Base-by-base conservation (phyloP, 495 filamentous ascomycete species). In the Cryomyces minteri region DNA sequence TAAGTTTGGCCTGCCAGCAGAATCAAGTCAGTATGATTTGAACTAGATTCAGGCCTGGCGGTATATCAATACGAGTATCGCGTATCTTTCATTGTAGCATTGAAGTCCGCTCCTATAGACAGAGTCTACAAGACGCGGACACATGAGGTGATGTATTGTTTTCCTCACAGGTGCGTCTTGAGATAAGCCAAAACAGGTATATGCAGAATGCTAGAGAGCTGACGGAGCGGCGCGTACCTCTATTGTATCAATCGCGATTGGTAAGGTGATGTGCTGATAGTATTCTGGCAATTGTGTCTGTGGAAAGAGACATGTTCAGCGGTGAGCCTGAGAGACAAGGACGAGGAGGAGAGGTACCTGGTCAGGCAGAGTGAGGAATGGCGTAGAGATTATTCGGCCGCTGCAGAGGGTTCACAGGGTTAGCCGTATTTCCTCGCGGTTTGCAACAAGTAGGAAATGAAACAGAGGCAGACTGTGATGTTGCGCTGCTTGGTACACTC, bases 181-280 rank as follows among this genome's bases (percentile, higher is more conserved):
- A 25, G 18, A 25, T 2, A 25, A 25, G 18, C 18, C 18, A 2
- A 25, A 25, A 25, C 18, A 25, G 18, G 18, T 25, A 25, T 25
- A 25, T 25, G 18, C n/a, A n/a, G n/a, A 25, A 25, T 25, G 18
- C 18, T 25, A 25, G 18, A 25, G 18, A 25, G 18, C 18, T 9
- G 34, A 37, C 9, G 34, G 34, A 37, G 34, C 12, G 8, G n/a
- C 18, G 10, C 63, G 48, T 58, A 69, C 64, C 56, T 84, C 77
- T 40, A 92, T 80, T 2, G 67, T 74, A 46, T 84, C 74, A 33
- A 92, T 63, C 0, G 84, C 80, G 44, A 92, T 78, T 1, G 84
- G 85, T 45, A 83, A 67, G 39, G 70, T 68, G 44, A 80, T 84
- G 41, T 70, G 64, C 43, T 74, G 64, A 60, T 85, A 88, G 57